These are phyloP conservation scores for Termitomyces bulborhizus DNA, from an alignment of 768 basidiomycete genomes.

Conservation along the genomic window DNA sequence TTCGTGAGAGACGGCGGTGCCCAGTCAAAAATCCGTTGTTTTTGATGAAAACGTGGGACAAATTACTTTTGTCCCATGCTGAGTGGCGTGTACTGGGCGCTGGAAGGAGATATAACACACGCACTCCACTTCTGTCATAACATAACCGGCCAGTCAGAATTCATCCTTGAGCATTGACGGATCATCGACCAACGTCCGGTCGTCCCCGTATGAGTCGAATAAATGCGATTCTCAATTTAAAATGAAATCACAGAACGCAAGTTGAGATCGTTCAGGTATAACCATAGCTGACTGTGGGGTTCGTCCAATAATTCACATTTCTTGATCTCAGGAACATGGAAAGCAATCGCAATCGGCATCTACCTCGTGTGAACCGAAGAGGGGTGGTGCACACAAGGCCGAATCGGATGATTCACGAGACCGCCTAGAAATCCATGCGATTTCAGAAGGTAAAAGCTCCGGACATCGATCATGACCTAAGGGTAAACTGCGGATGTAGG, in stretches of 20 bases:
- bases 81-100: conserved; percentile 68
- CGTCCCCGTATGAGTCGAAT: neutral
- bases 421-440: neutral
- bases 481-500: neutral
- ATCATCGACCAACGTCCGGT: neutral
- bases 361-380: neutral
- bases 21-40: too few species aligned
- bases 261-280: neutral
- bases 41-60: conserved; percentile 35
- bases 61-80: conserved; percentile 66
- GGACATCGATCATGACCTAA: neutral
- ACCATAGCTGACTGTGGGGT: neutral
- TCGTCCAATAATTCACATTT: neutral
- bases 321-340: neutral
- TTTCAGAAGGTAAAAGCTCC: neutral
- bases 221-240: neutral
- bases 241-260: neutral
- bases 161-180: neutral
- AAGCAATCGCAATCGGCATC: neutral
- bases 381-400: neutral
- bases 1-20: too few species aligned
- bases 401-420: neutral
- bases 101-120: conserved; percentile 64
- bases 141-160: neutral
- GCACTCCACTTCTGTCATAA: conserved; percentile 60